phyloP scores from a whole-genome alignment of 805 yeast species.

The Ogataea paraovalis region DNA sequence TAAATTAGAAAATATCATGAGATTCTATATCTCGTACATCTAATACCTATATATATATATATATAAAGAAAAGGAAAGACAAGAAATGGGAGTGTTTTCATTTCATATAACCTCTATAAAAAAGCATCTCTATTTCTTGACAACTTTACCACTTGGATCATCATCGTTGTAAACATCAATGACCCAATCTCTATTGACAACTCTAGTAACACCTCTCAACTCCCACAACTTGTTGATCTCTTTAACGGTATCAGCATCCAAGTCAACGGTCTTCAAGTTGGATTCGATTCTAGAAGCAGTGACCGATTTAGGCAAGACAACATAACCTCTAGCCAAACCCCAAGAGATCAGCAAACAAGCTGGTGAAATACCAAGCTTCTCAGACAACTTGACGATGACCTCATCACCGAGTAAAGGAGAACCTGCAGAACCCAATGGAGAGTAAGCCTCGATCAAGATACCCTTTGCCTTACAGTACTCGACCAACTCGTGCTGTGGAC shows the following conservation, averaged over 20 bases:
- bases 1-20: too few species aligned
- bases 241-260: conserved; percentile 34
- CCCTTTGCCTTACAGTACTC: conserved; percentile 49
- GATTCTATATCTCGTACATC: too few species aligned
- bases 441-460: conserved; percentile 67
- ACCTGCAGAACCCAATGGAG: conserved; percentile 65
- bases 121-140: background rate
- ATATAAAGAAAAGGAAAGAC: background rate
- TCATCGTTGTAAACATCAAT: conserved; percentile 21
- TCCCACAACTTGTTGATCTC: conserved; percentile 4
- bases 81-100: background rate
- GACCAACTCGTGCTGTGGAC: conserved; percentile 58
- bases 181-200: conserved; percentile 18
- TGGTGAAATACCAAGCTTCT: conserved; percentile 38
- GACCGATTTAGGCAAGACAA: conserved; percentile 50
- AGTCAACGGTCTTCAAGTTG: conserved; percentile 34
- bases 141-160: conserved; percentile 4
- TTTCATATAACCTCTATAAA: background rate
- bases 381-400: conserved; percentile 40
- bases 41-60: too few species aligned
- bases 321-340: conserved; percentile 54
- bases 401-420: conserved; percentile 49
- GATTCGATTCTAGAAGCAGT: conserved; percentile 39
- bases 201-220: conserved; percentile 11
- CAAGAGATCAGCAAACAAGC: conserved; percentile 55